These are phyloP conservation scores for Pythium grandisporangium DNA, from an alignment of 352 stramenopile genomes.

Conservation along the genomic window DNA sequence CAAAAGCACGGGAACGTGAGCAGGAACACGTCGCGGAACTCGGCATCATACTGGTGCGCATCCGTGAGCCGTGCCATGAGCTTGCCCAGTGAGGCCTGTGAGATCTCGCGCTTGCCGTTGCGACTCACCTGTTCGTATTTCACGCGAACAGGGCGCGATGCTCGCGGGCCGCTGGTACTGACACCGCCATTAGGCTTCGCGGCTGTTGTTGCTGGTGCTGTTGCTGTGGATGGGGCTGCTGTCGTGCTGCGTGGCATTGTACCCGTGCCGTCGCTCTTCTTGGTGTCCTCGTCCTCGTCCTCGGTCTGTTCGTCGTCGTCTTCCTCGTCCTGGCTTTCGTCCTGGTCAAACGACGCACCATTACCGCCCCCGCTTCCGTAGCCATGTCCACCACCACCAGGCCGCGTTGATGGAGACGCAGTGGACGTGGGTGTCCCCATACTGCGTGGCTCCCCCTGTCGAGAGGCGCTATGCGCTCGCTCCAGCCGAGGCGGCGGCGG, in stretches of 20 bases:
- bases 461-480: too few species aligned
- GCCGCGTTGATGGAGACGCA: too few species aligned
- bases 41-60: constrained; percentile 76
- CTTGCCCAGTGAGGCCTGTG: constrained; percentile 78
- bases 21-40: constrained; percentile 82
- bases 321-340: constrained; percentile 1
- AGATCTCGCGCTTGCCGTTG: constrained; percentile 71
- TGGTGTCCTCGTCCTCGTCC: neutral
- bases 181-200: neutral
- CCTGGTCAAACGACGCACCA: too few species aligned
- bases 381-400: too few species aligned
- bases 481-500: too few species aligned
- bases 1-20: constrained; percentile 79
- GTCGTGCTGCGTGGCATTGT: neutral
- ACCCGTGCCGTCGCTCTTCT: neutral
- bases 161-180: constrained; percentile 7
- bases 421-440: too few species aligned
- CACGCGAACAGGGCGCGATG: constrained; percentile 51
- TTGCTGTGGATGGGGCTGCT: neutral
- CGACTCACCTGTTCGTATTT: constrained; percentile 60
- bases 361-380: too few species aligned
- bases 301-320: neutral
- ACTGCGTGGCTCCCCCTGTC: too few species aligned
- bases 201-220: neutral
- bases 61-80: constrained; percentile 77